Evolutionary conservation across 2,329 filamentous ascomycete species (phyloP).

Genomic region (Alternaria postmessia): DNA sequence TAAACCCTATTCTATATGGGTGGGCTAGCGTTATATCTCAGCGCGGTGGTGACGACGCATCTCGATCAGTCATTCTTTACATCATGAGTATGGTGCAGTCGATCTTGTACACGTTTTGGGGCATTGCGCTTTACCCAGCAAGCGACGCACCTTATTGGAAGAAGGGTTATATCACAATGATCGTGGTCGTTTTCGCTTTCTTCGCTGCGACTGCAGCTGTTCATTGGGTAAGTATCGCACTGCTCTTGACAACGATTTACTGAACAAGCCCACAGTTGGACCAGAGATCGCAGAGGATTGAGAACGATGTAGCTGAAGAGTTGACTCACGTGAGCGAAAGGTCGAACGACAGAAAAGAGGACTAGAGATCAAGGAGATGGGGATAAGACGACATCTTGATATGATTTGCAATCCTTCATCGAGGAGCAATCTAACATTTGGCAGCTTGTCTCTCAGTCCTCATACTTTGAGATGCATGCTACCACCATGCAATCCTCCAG

Average conservation of each 20-base stretch:
- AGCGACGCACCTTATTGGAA: conserved; percentile 56
- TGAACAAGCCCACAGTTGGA: conserved; percentile 2
- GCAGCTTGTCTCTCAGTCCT: neutral
- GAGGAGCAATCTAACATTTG: neutral
- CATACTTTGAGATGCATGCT: neutral
- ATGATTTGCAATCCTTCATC: neutral
- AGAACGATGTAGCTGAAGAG: neutral
- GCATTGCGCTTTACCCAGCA: conserved; percentile 54
- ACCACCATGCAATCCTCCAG: neutral
- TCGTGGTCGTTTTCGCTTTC: conserved; percentile 41
- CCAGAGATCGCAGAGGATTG: neutral
- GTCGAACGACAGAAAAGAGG: neutral
- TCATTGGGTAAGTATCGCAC: conserved; percentile 26
- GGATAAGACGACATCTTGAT: neutral
- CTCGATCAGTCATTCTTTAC: conserved; percentile 52
- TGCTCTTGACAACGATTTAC: neutral
- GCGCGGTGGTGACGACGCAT: conserved; percentile 53
- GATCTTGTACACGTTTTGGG: conserved; percentile 57
- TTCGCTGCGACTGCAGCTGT: conserved; percentile 34
- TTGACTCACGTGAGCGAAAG: neutral
- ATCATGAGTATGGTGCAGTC: conserved; percentile 54
- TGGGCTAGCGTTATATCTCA: conserved; percentile 53
- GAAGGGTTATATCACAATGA: conserved; percentile 50
- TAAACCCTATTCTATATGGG: conserved; percentile 52
- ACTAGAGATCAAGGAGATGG: neutral